Conservation (phyloP, 305 asterid species). For the Nicotiana rustica region DNA sequence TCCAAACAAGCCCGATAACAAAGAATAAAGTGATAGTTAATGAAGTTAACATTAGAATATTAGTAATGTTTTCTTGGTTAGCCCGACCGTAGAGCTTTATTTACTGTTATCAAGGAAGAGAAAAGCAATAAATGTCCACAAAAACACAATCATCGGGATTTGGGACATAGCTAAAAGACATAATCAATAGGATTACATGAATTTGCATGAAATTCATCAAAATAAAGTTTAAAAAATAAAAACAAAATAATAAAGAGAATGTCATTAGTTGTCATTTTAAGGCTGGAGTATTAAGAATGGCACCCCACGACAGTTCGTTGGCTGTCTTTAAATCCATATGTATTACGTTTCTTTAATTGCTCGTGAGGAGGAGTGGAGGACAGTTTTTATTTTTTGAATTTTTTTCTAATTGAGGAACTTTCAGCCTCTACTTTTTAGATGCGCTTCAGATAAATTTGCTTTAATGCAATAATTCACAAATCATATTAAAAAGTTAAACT, state of each 20-base stretch:
- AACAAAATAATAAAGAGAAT: slow-evolving; percentile 18
- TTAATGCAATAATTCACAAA: no score
- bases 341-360: no score
- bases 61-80: neutral
- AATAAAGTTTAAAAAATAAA: neutral
- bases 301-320: neutral
- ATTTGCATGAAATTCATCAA: slow-evolving; percentile 28
- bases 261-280: neutral
- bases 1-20: neutral
- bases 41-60: neutral
- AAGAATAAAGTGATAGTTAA: slow-evolving; percentile 33
- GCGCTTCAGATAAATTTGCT: no score
- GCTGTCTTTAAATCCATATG: neutral
- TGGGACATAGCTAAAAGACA: neutral
- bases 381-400: no score
- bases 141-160: slow-evolving; percentile 36
- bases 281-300: neutral
- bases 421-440: no score
- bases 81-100: neutral
- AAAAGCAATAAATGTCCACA: neutral
- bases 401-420: no score
- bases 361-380: no score
- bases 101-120: slow-evolving; percentile 42
- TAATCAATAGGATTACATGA: neutral
- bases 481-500: no score